Percentiles rank a stretch among this genome's conserved stretches.
These are phyloP conservation scores for Lachancea fermentati DNA, from an alignment of 805 yeast genomes.

Conservation along the genomic window DNA sequence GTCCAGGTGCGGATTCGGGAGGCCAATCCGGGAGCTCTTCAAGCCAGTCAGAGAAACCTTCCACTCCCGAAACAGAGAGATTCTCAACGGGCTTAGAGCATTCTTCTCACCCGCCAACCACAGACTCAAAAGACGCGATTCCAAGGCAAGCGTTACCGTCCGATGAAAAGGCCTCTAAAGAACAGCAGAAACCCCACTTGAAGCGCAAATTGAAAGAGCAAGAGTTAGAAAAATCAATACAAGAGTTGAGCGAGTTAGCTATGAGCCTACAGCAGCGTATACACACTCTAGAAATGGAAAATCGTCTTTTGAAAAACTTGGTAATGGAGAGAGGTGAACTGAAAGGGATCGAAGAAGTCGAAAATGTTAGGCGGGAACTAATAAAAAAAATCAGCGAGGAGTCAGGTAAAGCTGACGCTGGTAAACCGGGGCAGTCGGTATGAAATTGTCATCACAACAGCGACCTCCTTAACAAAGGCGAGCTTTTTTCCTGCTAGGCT, in stretches of 20 bases:
- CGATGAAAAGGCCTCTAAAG: background rate
- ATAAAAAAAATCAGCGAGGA: conserved; percentile 7
- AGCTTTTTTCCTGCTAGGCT: too few species aligned
- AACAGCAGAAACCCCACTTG: conserved; percentile 14
- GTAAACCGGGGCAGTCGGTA: background rate
- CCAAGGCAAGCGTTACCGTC: background rate
- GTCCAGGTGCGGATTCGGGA: background rate
- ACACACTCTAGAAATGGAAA: conserved; percentile 89
- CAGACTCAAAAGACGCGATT: background rate
- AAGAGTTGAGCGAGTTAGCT: conserved; percentile 66
- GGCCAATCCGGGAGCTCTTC: background rate
- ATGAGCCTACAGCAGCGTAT: conserved; percentile 63
- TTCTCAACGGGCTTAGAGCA: background rate
- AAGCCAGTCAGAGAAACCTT: background rate
- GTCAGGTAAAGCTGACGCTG: background rate
- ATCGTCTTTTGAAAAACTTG: conserved; percentile 72
- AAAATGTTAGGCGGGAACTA: conserved; percentile 38
- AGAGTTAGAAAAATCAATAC: conserved; percentile 74
- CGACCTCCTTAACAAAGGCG: too few species aligned
- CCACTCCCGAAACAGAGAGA: background rate
- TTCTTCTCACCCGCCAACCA: background rate
- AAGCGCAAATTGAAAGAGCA: conserved; percentile 90
- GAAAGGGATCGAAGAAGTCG: conserved; percentile 49
- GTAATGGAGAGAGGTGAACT: conserved; percentile 72
- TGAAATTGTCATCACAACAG: too few species aligned